These are phyloP conservation scores for Neocatenulostroma microsporum DNA, from an alignment of 2,329 filamentous ascomycete genomes.

Conservation along the genomic window DNA sequence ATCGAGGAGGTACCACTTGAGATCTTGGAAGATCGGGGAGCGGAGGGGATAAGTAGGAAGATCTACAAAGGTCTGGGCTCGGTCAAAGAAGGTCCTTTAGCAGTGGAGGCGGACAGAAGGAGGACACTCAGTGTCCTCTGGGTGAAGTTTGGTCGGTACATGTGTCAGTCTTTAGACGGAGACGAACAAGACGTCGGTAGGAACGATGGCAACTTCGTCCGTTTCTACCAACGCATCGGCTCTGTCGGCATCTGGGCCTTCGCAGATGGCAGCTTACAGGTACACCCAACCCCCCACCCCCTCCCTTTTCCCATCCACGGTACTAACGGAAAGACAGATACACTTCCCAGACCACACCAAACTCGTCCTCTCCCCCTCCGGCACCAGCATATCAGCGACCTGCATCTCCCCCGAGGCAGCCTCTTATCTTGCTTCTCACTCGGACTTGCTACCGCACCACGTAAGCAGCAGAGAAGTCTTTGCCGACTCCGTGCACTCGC, in stretches of 20 bases:
- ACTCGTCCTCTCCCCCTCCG: slow-evolving; percentile 66
- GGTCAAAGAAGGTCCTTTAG: slow-evolving; percentile 26
- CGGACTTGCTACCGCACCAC: slow-evolving; percentile 54
- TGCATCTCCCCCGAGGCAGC: slow-evolving; percentile 66
- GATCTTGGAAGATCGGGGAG: slow-evolving; percentile 65
- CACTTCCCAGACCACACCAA: slow-evolving; percentile 88
- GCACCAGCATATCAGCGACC: slow-evolving; percentile 70
- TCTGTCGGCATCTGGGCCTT: slow-evolving; percentile 79
- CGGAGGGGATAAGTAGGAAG: slow-evolving; percentile 50
- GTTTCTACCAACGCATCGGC: slow-evolving; percentile 73
- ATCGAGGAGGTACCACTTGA: slow-evolving; percentile 47
- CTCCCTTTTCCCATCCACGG: background rate
- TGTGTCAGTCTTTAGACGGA: slow-evolving; percentile 42
- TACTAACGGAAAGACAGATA: no score
- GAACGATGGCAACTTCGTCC: slow-evolving; percentile 51
- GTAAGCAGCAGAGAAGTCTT: slow-evolving; percentile 63
- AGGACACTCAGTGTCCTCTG: slow-evolving; percentile 51
- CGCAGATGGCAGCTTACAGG: slow-evolving; percentile 68
- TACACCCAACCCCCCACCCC: slow-evolving; percentile 35
- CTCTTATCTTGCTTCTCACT: slow-evolving; percentile 54
- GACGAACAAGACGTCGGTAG: slow-evolving; percentile 32
- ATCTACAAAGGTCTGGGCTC: slow-evolving; percentile 47
- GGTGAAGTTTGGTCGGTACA: slow-evolving; percentile 67
- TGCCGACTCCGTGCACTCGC: slow-evolving; percentile 62
- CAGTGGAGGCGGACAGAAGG: slow-evolving; percentile 39